Base-by-base conservation (phyloP, 1,139 yeast genomes). In the Geotrichum histeridarum region DNA sequence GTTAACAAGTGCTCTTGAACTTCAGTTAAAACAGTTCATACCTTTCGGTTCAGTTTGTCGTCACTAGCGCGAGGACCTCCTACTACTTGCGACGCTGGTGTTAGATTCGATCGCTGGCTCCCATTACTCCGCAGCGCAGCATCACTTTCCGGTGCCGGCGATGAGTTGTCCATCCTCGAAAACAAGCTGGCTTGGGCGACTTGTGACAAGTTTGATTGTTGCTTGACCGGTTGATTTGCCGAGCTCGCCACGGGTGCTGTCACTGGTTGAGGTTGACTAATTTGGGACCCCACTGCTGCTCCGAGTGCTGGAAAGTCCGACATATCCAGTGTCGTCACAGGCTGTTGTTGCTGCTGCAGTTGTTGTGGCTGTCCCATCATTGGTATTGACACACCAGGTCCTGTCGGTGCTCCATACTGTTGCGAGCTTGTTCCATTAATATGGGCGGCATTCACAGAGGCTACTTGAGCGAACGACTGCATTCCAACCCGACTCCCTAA, bases 401-500 rank as follows among this genome's bases (percentile, higher is more conserved):
- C 33, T 12, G 42, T 27, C 8, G 42, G 39, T 12, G 32, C 42
- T 12, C 22, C 33, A n/a, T 17, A 18, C 31, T 12, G 31, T 37
- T 37, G n/a, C 15, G 27, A 11, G 14, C 37, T 33, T 8, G 18
- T n/a, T 11, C 46, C 30, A 51, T 54, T 53, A 35, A 48, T n/a
- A n/a, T 14, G 18, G 15, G 17, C 39, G 17, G 44, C 30, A 39
- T 54, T 54, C 38, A 47, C 50, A 49, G 54, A 55, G 12, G 58
- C 59, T 5, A 59, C 63, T 51, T 59, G 62, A 31, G 62, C 63
- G 37, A 42, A 48, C 33, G 53, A 37, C 49, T 39, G 49, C 38
- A 30, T 48, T 11, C 32, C 31, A 8, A 41, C 35, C 17, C 48
- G 54, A 22, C 27, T 22, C 27, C 27, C 27, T 15, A 1, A 17